Conservation (phyloP, 1,139 yeast species). For the Pichia sp. region DNA sequence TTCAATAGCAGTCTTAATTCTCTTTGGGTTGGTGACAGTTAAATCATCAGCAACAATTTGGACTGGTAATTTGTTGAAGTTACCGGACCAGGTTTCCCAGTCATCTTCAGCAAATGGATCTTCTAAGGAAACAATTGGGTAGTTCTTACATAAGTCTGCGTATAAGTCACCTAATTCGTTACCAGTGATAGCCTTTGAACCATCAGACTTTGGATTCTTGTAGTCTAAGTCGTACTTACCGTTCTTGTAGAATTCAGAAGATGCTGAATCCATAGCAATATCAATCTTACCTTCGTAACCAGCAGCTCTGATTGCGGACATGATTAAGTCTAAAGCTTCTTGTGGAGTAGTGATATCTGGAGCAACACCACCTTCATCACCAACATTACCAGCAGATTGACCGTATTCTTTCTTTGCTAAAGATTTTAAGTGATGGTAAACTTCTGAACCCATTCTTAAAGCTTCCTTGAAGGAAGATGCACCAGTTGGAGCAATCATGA, state of each 20-base stretch:
- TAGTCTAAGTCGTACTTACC: conserved; percentile 95
- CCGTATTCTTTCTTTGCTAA: conserved; percentile 91
- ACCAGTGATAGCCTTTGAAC: conserved; percentile 84
- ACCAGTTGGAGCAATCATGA: conserved; percentile 93
- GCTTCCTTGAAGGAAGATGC: conserved; percentile 88
- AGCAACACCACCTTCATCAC: conserved; percentile 99
- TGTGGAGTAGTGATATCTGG: conserved; percentile 89
- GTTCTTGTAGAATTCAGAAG: conserved; percentile 93
- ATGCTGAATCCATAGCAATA: conserved; percentile 92
- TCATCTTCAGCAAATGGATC: conserved; percentile 99
- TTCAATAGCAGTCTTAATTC: conserved; percentile 91
- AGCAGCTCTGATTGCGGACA: conserved; percentile 77
- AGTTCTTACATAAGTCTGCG: conserved; percentile 67
- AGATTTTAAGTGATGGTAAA: conserved; percentile 89
- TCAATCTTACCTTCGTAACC: conserved; percentile 88
- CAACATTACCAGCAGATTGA: conserved; percentile 96
- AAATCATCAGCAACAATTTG: conserved; percentile 96
- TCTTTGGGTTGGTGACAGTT: conserved; percentile 93
- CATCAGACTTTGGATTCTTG: conserved; percentile 89
- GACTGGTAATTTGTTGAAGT: conserved; percentile 62
- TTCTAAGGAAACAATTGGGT: conserved; percentile 96
- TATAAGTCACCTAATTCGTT: conserved; percentile 78
- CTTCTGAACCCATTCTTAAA: conserved; percentile 91
- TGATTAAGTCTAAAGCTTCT: conserved; percentile 91
- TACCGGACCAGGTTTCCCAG: conserved; percentile 95